A percentile compares a stretch with the other conserved stretches of the same genome.
Evolutionary conservation across 192 early-diverging fungal species (phyloP).

Genomic region (Coemansia sp.): DNA sequence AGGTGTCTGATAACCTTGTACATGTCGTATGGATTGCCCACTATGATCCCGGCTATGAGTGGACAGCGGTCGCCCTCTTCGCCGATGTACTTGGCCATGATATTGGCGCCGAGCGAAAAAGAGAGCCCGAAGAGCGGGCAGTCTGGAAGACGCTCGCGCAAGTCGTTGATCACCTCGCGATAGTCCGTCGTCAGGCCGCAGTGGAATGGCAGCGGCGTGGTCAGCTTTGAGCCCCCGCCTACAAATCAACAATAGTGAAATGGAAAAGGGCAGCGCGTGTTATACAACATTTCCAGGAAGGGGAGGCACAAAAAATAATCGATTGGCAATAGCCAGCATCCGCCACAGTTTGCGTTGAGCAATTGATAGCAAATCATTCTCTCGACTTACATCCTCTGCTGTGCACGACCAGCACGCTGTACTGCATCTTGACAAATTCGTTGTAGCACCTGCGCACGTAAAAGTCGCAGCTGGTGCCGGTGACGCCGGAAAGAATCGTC

Average conservation of each 20-base stretch:
- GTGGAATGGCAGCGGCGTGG: slow-evolving; percentile 74
- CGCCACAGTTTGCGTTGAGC: no score
- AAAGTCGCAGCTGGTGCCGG: slow-evolving; percentile 86
- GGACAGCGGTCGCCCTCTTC: slow-evolving; percentile 74
- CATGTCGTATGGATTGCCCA: slow-evolving; percentile 88
- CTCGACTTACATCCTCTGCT: slow-evolving; percentile 74
- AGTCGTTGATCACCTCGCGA: slow-evolving; percentile 33
- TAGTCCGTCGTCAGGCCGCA: slow-evolving; percentile 80
- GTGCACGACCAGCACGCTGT: slow-evolving; percentile 81
- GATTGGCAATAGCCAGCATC: no score
- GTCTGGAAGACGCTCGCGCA: slow-evolving; percentile 56
- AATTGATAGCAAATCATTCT: background rate
- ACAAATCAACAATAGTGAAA: no score
- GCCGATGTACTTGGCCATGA: slow-evolving; percentile 87
- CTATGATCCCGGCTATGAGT: slow-evolving; percentile 69
- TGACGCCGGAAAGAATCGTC: slow-evolving; percentile 84
- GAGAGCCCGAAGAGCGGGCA: slow-evolving; percentile 77
- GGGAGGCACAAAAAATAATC: no score
- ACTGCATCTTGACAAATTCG: slow-evolving; percentile 59
- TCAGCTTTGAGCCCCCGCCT: slow-evolving; percentile 68
- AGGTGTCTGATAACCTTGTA: slow-evolving; percentile 53
- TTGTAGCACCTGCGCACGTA: slow-evolving; percentile 81
- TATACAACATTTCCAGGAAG: no score
- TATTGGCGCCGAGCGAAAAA: slow-evolving; percentile 91
- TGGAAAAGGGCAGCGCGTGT: background rate